These are phyloP conservation scores for Saitozyma podzolica DNA, from an alignment of 768 basidiomycete genomes.

Conservation along the genomic window DNA sequence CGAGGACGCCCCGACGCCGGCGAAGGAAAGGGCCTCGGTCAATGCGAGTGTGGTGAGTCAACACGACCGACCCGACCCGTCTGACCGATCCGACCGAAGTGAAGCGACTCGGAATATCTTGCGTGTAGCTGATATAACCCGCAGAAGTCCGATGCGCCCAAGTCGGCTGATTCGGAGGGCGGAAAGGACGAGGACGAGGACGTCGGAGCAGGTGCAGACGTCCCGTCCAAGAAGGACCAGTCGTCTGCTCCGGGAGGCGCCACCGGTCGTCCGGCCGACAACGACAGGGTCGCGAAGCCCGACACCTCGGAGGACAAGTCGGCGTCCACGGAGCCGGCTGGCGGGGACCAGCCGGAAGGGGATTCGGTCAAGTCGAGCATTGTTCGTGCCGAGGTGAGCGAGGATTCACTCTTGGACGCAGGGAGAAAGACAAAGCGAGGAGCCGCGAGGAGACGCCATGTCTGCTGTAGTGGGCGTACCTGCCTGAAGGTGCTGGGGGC, in stretches of 20 bases:
- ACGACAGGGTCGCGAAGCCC: background rate
- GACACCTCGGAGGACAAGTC: background rate
- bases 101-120: no score
- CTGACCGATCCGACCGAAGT: no score
- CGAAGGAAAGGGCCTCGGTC: no score
- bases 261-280: background rate
- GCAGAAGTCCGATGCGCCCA: background rate
- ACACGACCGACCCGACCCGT: no score
- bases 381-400: slow-evolving; percentile 2
- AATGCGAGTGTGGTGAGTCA: no score
- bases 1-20: no score
- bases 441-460: no score
- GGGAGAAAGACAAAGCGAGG: no score
- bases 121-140: background rate
- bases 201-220: background rate
- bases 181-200: background rate
- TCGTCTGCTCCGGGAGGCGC: no score
- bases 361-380: slow-evolving; percentile 4
- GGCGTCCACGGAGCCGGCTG: background rate
- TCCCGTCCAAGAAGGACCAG: no score
- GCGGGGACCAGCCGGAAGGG: background rate
- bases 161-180: background rate
- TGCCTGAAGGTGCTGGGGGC: background rate
- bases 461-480: no score
- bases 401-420: no score